Evolutionary conservation across 768 basidiomycete genomes (phyloP).

Genomic region (Leccinum barrowsii): DNA sequence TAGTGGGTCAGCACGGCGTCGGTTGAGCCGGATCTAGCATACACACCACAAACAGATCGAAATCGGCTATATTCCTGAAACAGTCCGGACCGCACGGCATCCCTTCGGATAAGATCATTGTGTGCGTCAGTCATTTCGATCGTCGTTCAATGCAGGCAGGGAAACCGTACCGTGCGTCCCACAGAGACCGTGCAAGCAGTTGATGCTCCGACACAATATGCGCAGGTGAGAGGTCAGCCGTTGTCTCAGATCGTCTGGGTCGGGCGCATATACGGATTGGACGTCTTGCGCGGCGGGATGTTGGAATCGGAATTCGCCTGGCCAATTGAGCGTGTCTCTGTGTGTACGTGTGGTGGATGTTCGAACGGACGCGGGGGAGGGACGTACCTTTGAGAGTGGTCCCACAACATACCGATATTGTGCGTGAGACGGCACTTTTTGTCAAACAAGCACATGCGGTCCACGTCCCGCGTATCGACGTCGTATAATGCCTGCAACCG

Average conservation of each 20-base stretch:
- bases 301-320: slow-evolving; percentile 16
- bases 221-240: slow-evolving; percentile 32
- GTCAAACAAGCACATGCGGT: slow-evolving; percentile 27
- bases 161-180: slow-evolving; percentile 33
- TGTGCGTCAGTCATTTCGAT: not conserved
- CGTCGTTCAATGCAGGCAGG: not conserved
- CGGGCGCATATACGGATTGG: slow-evolving; percentile 11
- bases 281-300: not conserved
- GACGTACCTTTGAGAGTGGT: slow-evolving; percentile 39
- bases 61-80: slow-evolving; percentile 25
- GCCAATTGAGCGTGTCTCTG: slow-evolving; percentile 42
- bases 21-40: not conserved
- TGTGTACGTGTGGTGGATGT: not conserved
- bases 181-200: slow-evolving; percentile 38
- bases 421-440: slow-evolving; percentile 19
- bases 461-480: slow-evolving; percentile 36
- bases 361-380: too few species aligned
- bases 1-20: not conserved
- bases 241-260: slow-evolving; percentile 26
- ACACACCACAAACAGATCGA: slow-evolving; percentile 22
- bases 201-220: slow-evolving; percentile 34
- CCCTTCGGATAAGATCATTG: slow-evolving; percentile 26
- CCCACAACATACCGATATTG: slow-evolving; percentile 41
- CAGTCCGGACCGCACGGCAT: slow-evolving; percentile 32
- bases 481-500: slow-evolving; percentile 33